Evolutionary conservation across 2,329 filamentous ascomycete species (phyloP).

Genomic region (Xylaria sp.): DNA sequence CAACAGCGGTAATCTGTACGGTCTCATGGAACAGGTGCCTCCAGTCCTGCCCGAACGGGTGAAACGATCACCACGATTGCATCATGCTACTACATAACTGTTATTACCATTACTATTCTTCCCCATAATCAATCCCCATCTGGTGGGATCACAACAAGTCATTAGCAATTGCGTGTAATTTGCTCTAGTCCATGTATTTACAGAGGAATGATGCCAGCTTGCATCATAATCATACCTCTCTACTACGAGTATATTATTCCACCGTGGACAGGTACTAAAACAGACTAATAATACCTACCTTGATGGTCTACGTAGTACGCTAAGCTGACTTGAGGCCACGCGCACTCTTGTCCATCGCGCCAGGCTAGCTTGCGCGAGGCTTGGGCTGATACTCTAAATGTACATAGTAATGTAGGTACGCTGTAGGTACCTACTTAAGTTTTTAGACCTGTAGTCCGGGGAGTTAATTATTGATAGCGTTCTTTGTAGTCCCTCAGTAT

Average conservation of each 20-base stretch:
- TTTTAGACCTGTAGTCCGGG: neutral
- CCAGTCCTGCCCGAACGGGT: slow-evolving; percentile 46
- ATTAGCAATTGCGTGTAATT: slow-evolving; percentile 31
- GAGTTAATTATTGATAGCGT: slow-evolving; percentile 16
- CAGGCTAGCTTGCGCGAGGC: neutral
- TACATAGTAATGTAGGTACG: too few relatives aligned
- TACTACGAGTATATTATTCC: neutral
- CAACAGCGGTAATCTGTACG: slow-evolving; percentile 26
- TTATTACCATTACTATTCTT: slow-evolving; percentile 30
- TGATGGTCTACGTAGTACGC: neutral
- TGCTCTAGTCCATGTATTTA: slow-evolving; percentile 15
- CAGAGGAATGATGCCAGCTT: slow-evolving; percentile 45
- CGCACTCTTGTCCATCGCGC: slow-evolving; percentile 7
- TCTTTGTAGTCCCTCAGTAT: slow-evolving; percentile 16
- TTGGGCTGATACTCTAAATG: neutral
- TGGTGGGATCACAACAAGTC: slow-evolving; percentile 23
- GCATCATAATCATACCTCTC: slow-evolving; percentile 32
- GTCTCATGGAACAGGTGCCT: slow-evolving; percentile 45
- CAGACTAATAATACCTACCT: neutral
- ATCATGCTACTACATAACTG: slow-evolving; percentile 44
- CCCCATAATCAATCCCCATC: slow-evolving; percentile 5
- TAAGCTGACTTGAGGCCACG: slow-evolving; percentile 12
- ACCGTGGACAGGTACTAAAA: neutral
- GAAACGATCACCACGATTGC: slow-evolving; percentile 46
- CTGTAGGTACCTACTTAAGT: neutral